phyloP scores from a whole-genome alignment of 352 stramenopile species.

The Globisporangium lucens region DNA sequence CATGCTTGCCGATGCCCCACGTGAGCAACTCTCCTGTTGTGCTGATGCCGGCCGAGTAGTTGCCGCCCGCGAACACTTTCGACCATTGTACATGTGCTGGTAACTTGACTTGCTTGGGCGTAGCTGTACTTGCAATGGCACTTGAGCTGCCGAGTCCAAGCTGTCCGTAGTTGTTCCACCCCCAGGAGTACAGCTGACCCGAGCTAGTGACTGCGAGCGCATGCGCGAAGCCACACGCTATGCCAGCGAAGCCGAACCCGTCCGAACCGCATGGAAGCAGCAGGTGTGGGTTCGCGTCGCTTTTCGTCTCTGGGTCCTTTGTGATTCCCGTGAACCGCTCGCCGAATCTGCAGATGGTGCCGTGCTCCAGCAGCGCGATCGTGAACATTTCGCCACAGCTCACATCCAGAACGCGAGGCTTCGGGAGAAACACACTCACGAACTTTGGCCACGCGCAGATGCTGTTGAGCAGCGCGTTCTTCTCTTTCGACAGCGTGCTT shows the following conservation, averaged over 20 bases:
- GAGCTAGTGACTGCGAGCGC: slow-evolving; percentile 52
- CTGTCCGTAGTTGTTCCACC: slow-evolving; percentile 78
- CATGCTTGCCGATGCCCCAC: slow-evolving; percentile 52
- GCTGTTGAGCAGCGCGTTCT: slow-evolving; percentile 36
- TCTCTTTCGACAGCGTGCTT: slow-evolving; percentile 25
- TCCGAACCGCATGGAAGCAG: slow-evolving; percentile 29
- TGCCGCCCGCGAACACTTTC: slow-evolving; percentile 55
- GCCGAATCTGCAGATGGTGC: slow-evolving; percentile 75
- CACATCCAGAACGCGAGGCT: slow-evolving; percentile 38
- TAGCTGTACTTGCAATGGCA: slow-evolving; percentile 18
- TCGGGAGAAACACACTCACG: slow-evolving; percentile 52
- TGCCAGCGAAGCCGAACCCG: slow-evolving; percentile 40
- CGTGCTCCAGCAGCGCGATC: slow-evolving; percentile 52
- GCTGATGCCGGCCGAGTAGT: slow-evolving; percentile 56
- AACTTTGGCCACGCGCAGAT: slow-evolving; percentile 80
- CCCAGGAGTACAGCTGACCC: slow-evolving; percentile 69
- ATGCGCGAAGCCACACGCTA: slow-evolving; percentile 69
- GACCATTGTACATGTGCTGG: slow-evolving; percentile 28
- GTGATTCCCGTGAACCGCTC: slow-evolving; percentile 47
- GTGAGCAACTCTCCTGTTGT: slow-evolving; percentile 39
- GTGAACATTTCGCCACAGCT: slow-evolving; percentile 83
- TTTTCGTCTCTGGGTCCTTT: slow-evolving; percentile 17
- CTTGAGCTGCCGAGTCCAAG: slow-evolving; percentile 48
- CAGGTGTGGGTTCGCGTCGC: slow-evolving; percentile 20
- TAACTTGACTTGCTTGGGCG: slow-evolving; percentile 18